Evolutionary conservation across 2,329 filamentous ascomycete species (phyloP), one percentile per base, ranked within the genome.

Genomic region (Amauroascus verrucosus): DNA sequence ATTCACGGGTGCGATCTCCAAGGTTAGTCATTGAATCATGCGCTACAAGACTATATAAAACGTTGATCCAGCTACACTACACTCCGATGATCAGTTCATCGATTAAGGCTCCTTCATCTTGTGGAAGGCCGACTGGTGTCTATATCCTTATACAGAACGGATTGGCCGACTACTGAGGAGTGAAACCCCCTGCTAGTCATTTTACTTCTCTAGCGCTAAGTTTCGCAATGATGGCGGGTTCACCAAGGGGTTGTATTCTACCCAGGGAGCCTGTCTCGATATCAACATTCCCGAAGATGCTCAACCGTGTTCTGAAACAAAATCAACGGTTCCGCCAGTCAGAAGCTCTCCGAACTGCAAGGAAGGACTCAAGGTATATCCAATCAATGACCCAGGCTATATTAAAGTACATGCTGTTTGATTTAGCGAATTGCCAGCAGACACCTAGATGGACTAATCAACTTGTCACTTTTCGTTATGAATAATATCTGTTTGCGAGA

Each of bases 251-350:
- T n/a, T n/a, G n/a, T n/a, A n/a, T n/a, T n/a, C n/a, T n/a, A n/a
- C n/a, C n/a, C n/a, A n/a, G n/a, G n/a, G n/a, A 5, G 9, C 9
- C 26, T 30, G 26, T 9, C 9, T 30, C 26, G 9, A 30, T 30
- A 40, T 40, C 37, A 26, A n/a, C 22, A 6, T 37, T 48, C 16
- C 24, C 13, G 6, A 16, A 9, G 24, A 24, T 26, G 4, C 16
- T 26, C 18, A 22, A 48, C 26, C 46, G 32, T 48, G 46, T 48
- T 48, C 46, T 48, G 46, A 48, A 48, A 48, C 46, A 38, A 48
- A 35, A n/a, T 43, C 11, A 24, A 20, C 28, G 33, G 18, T 28
- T 33, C n/a, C n/a, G 5, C 44, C 44, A 48, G 46, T 48, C 46
- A 48, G 24, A 48, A 13, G 26, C 8, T 3, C n/a, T 20, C 20